Percentiles rank a stretch among this genome's conserved stretches.
phyloP scores from a whole-genome alignment of 2,329 filamentous ascomycete species.

The Claviceps citrina region DNA sequence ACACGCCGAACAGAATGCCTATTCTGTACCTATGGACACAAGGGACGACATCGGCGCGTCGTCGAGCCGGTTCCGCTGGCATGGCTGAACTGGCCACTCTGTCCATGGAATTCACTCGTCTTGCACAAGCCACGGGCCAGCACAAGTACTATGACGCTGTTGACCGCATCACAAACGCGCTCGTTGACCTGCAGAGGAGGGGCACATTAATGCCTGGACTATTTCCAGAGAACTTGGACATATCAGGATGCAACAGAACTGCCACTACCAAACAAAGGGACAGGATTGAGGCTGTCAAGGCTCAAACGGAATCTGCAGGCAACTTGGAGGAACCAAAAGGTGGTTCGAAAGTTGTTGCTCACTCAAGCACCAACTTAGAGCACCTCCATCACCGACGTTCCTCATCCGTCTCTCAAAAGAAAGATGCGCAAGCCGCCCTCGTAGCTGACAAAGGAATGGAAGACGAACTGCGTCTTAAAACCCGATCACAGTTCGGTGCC shows the following conservation, averaged over 20 bases:
- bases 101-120: conserved; percentile 74
- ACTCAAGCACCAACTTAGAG: neutral
- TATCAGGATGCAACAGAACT: conserved; percentile 58
- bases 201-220: conserved; percentile 59
- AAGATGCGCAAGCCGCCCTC: neutral
- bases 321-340: conserved; percentile 15
- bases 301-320: conserved; percentile 20
- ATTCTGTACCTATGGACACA: conserved; percentile 63
- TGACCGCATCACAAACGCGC: conserved; percentile 66
- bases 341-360: conserved; percentile 7
- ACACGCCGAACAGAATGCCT: conserved; percentile 90
- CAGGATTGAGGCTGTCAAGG: conserved; percentile 21
- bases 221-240: conserved; percentile 65
- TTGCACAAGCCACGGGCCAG: conserved; percentile 71
- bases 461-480: neutral
- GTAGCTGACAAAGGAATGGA: neutral
- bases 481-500: conserved; percentile 14
- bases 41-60: conserved; percentile 44
- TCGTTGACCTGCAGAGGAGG: conserved; percentile 58
- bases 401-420: neutral
- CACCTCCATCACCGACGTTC: conserved; percentile 4
- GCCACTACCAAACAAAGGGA: conserved; percentile 18
- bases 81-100: conserved; percentile 65
- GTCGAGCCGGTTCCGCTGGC: conserved; percentile 42
- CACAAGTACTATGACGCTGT: conserved; percentile 81